Base-by-base conservation (phyloP, 306 rosid genomes). In the Castanea mollissima region DNA sequence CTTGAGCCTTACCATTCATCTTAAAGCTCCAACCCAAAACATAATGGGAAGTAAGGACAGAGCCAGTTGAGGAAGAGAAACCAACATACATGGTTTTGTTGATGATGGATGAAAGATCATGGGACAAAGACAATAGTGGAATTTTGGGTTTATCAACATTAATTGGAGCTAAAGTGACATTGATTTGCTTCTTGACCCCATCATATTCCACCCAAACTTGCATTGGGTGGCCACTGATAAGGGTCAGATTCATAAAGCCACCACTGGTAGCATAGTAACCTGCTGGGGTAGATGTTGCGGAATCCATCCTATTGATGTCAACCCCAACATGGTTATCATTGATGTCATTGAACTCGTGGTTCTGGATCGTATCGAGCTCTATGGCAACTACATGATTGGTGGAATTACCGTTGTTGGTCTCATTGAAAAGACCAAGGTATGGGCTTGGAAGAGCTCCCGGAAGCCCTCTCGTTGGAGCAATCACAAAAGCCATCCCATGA, bases 311-410 rank as follows among this genome's bases (percentile, higher is more conserved):
- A 70, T 93, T 90, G 19, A 91, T 72, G 56, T 93, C 88, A 18
- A 93, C 87, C 57, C 94, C 97, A 35, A 87, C 92, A 71, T 93
- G 97, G 74, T 92, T 90, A 21, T 84, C 89, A 46, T 89, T 74
- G 78, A 89, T 90, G 71, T 92, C 97, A 1, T 0, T n/a, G 55
- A 86, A 89, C 73, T 92, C 90, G 0, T 0, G 55, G 83, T 34
- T 89, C 78, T 15, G 60, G 14, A 90, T 63, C 1, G 97, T 87
- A 67, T 92, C 96, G 9, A 93, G 86, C 71, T 93, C 96, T 11
- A 93, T 82, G 0, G 88, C 94, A 6, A 89, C 78, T 15, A 89
- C 80, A 49, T 70, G 80, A 80, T 90, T 89, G 25, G 62, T 38
- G 34, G 9, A 44, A 29, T 79, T 84, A 3, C 97, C 97, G 0